Evolutionary conservation across 2,329 filamentous ascomycete species (phyloP).

Genomic region (Talaromyces verruculosus): DNA sequence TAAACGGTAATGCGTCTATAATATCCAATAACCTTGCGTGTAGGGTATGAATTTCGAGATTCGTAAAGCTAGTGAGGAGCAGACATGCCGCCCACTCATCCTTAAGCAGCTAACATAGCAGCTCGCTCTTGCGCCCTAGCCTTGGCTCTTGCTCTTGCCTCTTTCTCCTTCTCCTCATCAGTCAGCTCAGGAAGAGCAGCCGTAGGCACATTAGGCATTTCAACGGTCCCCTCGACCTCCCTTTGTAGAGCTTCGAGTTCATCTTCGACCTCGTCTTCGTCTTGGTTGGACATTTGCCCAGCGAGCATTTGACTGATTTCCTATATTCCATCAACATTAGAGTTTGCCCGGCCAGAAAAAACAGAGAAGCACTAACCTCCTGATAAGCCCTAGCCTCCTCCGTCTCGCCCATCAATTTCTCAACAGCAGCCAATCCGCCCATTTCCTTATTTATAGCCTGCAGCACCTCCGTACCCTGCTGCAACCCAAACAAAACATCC

Average conservation of each 20-base stretch:
- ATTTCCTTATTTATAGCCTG: constrained; percentile 93
- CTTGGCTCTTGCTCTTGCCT: constrained; percentile 34
- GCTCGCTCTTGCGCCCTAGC: constrained; percentile 33
- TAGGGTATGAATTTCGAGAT: background rate
- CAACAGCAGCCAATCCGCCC: constrained; percentile 89
- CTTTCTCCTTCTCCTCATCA: constrained; percentile 32
- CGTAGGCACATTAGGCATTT: constrained; percentile 43
- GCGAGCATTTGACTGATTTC: constrained; percentile 91
- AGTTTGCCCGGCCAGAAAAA: background rate
- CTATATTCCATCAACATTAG: constrained; percentile 47
- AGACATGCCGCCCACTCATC: background rate
- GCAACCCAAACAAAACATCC: constrained; percentile 87
- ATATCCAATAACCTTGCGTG: background rate
- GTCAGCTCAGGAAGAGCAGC: constrained; percentile 32
- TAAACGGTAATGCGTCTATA: background rate
- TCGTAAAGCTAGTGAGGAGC: background rate
- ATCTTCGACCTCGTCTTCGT: constrained; percentile 97
- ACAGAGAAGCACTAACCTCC: constrained; percentile 53
- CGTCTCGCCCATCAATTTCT: constrained; percentile 91
- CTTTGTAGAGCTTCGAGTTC: constrained; percentile 80
- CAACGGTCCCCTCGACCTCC: constrained; percentile 49
- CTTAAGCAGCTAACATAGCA: constrained; percentile 31
- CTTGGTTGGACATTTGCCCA: constrained; percentile 83
- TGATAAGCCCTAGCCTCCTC: constrained; percentile 91
- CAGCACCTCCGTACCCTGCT: constrained; percentile 86